These are phyloP conservation scores for Cladosporium sp. DNA, from an alignment of 2,329 filamentous ascomycete species.

Conservation along the genomic window DNA sequence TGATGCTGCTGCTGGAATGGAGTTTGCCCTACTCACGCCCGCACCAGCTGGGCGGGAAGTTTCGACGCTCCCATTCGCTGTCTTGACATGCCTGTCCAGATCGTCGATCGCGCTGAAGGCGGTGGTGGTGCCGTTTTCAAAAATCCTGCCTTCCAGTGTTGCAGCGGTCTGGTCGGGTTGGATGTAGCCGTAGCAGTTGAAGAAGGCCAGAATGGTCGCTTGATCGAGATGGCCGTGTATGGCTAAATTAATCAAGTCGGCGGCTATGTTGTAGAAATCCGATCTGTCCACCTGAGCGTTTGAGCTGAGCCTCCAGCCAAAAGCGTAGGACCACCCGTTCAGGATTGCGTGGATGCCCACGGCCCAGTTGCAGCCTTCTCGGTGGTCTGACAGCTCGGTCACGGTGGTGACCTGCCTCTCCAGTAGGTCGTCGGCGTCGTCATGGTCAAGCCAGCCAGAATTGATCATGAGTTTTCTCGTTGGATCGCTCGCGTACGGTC, in stretches of 20 bases:
- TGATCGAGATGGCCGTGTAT: background rate
- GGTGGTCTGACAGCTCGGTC: background rate
- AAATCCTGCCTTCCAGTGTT: background rate
- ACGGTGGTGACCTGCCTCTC: background rate
- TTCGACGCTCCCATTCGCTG: too few relatives aligned
- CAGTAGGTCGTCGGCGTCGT: background rate
- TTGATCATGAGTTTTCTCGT: background rate
- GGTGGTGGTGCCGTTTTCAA: background rate
- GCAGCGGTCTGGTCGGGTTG: background rate
- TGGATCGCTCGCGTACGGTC: background rate
- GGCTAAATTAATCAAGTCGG: slow-evolving; percentile 3
- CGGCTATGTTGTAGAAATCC: slow-evolving; percentile 3
- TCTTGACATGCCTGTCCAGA: background rate
- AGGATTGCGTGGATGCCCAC: slow-evolving; percentile 1
- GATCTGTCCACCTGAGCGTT: background rate
- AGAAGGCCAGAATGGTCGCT: slow-evolving; percentile 4
- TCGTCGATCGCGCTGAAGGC: background rate
- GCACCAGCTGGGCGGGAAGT: too few relatives aligned
- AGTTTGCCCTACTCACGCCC: too few relatives aligned
- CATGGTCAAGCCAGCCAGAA: background rate
- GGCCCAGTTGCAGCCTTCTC: background rate
- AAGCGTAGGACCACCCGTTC: slow-evolving; percentile 4
- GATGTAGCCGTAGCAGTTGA: slow-evolving; percentile 9
- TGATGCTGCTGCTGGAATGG: too few relatives aligned
- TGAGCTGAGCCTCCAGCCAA: background rate